Percentiles rank a stretch among this genome's conserved stretches.
Evolutionary conservation across 176 grass and related monocot genomes (phyloP).

Genomic region (Bolboschoenus planiculmis): DNA sequence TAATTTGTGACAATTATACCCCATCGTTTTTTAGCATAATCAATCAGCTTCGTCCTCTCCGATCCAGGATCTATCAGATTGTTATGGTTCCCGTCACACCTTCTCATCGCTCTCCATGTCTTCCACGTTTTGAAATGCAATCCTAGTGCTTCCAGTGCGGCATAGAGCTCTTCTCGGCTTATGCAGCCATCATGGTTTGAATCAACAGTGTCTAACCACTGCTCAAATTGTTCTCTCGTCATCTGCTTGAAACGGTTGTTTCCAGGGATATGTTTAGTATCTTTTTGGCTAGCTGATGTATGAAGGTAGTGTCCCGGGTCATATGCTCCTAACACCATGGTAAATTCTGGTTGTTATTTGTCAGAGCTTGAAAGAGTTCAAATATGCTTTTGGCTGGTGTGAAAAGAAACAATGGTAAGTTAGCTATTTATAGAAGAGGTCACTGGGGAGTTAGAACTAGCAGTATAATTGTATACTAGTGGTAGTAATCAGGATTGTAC

Average conservation of each 20-base stretch:
- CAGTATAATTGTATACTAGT: background rate
- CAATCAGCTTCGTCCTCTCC: constrained; percentile 5
- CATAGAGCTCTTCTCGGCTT: background rate
- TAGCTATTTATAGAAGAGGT: background rate
- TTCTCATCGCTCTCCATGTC: constrained; percentile 10
- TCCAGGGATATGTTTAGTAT: background rate
- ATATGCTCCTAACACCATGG: background rate
- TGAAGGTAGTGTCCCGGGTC: background rate
- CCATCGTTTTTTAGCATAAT: constrained; percentile 18
- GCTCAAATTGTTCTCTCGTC: constrained; percentile 16
- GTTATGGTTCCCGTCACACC: background rate
- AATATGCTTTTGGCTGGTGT: background rate
- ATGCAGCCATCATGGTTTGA: constrained; percentile 15
- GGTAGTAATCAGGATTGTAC: too few relatives aligned
- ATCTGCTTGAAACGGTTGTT: background rate
- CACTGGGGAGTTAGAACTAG: background rate
- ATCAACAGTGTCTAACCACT: constrained; percentile 5
- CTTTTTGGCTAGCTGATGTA: background rate
- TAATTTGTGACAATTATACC: background rate
- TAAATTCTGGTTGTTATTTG: background rate
- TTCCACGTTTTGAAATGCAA: constrained; percentile 12
- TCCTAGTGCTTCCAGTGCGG: background rate
- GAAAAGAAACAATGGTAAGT: background rate
- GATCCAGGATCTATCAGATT: background rate
- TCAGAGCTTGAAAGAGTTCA: background rate